Conservation (phyloP, 768 basidiomycete genomes). For the Lactarius psammicola region DNA sequence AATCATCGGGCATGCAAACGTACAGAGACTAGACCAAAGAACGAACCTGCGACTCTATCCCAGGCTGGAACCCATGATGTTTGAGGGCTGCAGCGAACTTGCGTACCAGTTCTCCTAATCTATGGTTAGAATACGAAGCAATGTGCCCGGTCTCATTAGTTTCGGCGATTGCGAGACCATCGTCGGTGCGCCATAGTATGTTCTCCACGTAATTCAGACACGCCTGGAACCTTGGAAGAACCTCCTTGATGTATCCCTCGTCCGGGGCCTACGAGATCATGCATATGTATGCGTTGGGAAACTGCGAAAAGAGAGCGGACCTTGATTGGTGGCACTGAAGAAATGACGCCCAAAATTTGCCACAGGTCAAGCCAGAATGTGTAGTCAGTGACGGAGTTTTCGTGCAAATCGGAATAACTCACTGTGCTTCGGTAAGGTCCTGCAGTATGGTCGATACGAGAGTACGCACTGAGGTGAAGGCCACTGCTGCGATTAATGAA, state of each 20-base stretch:
- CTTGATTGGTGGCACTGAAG: constrained; percentile 54
- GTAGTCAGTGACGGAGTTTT: constrained; percentile 64
- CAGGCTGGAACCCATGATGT: constrained; percentile 52
- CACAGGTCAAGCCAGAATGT: constrained; percentile 72
- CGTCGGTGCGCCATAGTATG: constrained; percentile 56
- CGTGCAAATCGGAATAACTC: constrained; percentile 63
- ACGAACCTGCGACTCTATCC: constrained; percentile 69
- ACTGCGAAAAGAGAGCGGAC: constrained; percentile 34
- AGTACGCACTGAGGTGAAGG: constrained; percentile 47
- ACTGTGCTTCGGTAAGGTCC: constrained; percentile 37
- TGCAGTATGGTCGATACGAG: background rate
- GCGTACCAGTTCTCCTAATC: constrained; percentile 54
- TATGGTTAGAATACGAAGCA: constrained; percentile 50
- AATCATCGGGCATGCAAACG: constrained; percentile 1
- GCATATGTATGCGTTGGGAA: background rate
- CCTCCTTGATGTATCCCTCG: constrained; percentile 53
- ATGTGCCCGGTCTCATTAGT: constrained; percentile 53
- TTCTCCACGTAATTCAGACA: constrained; percentile 77
- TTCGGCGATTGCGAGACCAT: constrained; percentile 58
- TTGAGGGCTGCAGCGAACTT: constrained; percentile 57
- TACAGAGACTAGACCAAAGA: background rate
- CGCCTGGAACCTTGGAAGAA: constrained; percentile 65
- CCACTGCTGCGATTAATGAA: constrained; percentile 63
- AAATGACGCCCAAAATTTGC: constrained; percentile 60
- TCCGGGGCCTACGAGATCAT: constrained; percentile 23